phyloP scores from a whole-genome alignment of 2,329 filamentous ascomycete genomes.

The Daldinia eschscholtzii region DNA sequence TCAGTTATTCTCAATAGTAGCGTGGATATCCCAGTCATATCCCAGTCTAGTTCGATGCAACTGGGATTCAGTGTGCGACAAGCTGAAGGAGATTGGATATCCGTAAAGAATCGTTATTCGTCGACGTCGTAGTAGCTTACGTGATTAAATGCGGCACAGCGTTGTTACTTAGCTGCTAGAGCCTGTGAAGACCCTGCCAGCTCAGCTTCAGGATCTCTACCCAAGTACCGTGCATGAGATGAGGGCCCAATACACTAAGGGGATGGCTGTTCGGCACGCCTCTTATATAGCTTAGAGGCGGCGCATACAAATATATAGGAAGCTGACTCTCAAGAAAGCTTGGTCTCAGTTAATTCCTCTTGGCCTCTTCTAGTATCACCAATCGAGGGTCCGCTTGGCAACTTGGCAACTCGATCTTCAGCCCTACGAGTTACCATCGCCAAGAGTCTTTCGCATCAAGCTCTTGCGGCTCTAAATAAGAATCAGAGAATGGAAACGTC shows the following conservation, averaged over 20 bases:
- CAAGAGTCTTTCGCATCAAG: constrained; percentile 18
- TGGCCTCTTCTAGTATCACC: constrained; percentile 25
- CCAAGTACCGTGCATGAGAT: constrained; percentile 16
- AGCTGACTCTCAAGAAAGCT: constrained; percentile 6
- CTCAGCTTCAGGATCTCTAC: constrained; percentile 24
- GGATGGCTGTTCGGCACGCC: not conserved
- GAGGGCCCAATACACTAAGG: not conserved
- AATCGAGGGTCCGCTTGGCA: constrained; percentile 28
- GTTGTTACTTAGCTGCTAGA: not conserved
- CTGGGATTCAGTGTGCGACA: constrained; percentile 9
- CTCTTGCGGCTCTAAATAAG: not conserved
- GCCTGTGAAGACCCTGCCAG: constrained; percentile 36
- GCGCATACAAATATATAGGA: constrained; percentile 17
- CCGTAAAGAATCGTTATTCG: constrained; percentile 14
- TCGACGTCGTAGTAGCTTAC: constrained; percentile 11
- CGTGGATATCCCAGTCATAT: not conserved
- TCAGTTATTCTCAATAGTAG: not conserved
- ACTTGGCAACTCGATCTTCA: constrained; percentile 32
- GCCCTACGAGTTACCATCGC: constrained; percentile 20
- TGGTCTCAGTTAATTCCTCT: constrained; percentile 17
- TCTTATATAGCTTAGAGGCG: not conserved
- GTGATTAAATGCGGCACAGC: constrained; percentile 28
- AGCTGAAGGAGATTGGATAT: constrained; percentile 20
- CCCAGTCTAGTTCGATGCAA: constrained; percentile 17
- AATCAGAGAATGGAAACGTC: constrained; percentile 28